These are phyloP conservation scores for Chrysanthemum seticuspe DNA, from an alignment of 129 eudicot species.

Conservation along the genomic window DNA sequence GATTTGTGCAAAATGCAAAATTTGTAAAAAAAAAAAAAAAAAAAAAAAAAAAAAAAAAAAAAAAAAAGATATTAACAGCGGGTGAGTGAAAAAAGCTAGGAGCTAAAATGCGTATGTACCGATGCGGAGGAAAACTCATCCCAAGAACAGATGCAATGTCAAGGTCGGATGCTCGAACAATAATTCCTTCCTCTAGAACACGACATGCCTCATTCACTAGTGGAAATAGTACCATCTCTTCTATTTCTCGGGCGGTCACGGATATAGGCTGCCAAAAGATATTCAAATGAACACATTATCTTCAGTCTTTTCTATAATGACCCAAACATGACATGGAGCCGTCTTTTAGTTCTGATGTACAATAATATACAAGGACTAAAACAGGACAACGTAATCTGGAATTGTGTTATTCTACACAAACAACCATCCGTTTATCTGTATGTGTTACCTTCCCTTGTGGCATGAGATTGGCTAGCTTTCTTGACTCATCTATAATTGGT, in stretches of 20 bases:
- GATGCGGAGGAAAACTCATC: conserved; percentile 92
- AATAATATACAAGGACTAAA: too few relatives aligned
- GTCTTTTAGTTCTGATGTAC: too few relatives aligned
- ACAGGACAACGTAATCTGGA: too few relatives aligned
- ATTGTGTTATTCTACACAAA: too few relatives aligned
- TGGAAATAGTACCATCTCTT: conserved; percentile 87
- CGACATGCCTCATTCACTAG: conserved; percentile 98
- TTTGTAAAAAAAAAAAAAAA: too few relatives aligned
- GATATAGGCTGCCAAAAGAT: conserved; percentile 56
- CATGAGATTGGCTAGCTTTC: conserved; percentile 70
- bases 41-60: too few relatives aligned
- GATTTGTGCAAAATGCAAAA: too few relatives aligned
- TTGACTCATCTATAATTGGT: conserved; percentile 77
- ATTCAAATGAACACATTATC: conserved; percentile 9
- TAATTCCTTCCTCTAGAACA: conserved; percentile 81
- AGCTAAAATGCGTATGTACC: conserved; percentile 35
- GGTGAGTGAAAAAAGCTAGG: background rate
- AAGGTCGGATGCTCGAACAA: conserved; percentile 88
- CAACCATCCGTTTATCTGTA: too few relatives aligned
- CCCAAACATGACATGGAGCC: too few relatives aligned
- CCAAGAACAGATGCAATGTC: conserved; percentile 96
- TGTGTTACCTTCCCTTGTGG: conserved; percentile 71
- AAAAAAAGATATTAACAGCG: too few relatives aligned
- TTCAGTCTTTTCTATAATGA: background rate
- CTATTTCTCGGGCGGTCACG: conserved; percentile 71